A percentile compares a stretch with the other conserved stretches of the same genome.
Evolutionary conservation across 1,284 basidiomycete genomes (phyloP).

Genomic region (Leccinum subatratum): DNA sequence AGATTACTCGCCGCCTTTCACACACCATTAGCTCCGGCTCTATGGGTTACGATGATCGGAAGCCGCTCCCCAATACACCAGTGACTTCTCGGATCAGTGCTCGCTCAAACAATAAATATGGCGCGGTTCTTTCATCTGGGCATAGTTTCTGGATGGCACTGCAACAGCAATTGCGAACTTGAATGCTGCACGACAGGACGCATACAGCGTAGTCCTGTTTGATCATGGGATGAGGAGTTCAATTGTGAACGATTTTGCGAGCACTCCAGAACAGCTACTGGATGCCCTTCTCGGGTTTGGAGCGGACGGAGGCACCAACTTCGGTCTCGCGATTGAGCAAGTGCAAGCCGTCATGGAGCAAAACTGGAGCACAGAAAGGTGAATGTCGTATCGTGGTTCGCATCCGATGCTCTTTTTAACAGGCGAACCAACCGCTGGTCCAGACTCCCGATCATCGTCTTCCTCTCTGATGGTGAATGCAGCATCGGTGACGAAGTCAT

Average conservation of each 20-base stretch:
- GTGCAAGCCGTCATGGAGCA: slow-evolving; percentile 41
- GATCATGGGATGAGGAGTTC: slow-evolving; percentile 28
- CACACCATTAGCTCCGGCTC: slow-evolving; percentile 44
- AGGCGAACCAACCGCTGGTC: neutral
- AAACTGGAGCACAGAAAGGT: slow-evolving; percentile 57
- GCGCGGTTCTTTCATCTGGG: slow-evolving; percentile 54
- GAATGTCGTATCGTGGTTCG: neutral
- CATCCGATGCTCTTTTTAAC: neutral
- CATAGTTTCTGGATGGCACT: slow-evolving; percentile 52
- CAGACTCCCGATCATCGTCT: slow-evolving; percentile 59
- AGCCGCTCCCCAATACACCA: slow-evolving; percentile 45
- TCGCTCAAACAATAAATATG: slow-evolving; percentile 46
- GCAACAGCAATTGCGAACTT: slow-evolving; percentile 35
- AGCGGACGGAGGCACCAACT: slow-evolving; percentile 46
- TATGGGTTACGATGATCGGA: slow-evolving; percentile 42
- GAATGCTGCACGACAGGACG: slow-evolving; percentile 42
- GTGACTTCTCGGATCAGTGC: slow-evolving; percentile 37
- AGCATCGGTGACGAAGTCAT: slow-evolving; percentile 38
- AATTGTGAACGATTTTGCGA: slow-evolving; percentile 47
- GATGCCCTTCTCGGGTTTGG: slow-evolving; percentile 35
- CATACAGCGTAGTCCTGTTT: slow-evolving; percentile 58
- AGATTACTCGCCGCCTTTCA: neutral
- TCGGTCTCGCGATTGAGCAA: slow-evolving; percentile 38
- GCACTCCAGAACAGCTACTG: slow-evolving; percentile 45
- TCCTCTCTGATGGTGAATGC: slow-evolving; percentile 59